Percentiles rank a stretch among this genome's conserved stretches.
Evolutionary conservation across 345 rosid genomes (phyloP).

Genomic region (Eucalyptus melliodora): DNA sequence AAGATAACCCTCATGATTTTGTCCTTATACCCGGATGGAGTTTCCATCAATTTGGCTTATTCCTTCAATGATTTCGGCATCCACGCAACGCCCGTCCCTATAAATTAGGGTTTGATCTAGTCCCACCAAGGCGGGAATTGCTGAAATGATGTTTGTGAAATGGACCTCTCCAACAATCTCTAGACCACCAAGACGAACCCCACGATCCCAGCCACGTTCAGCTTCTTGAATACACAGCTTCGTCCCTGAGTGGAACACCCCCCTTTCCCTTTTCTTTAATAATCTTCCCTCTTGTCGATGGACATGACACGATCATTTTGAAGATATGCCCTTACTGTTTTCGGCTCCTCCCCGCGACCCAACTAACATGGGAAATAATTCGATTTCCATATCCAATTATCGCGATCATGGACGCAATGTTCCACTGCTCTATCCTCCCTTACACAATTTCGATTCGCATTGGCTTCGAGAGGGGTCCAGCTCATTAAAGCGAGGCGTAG

Average conservation of each 20-base stretch:
- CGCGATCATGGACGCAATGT: neutral
- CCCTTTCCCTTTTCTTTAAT: neutral
- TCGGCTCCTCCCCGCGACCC: neutral
- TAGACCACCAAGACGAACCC: neutral
- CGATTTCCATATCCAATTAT: neutral
- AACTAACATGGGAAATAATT: neutral
- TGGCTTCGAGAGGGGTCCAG: neutral
- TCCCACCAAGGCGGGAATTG: neutral
- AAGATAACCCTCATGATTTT: neutral
- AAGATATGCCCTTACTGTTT: neutral
- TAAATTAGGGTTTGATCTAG: neutral
- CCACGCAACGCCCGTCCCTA: neutral
- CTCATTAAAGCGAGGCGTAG: neutral
- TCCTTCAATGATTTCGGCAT: neutral
- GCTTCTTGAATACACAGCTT: neutral
- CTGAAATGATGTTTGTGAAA: neutral
- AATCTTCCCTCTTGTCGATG: neutral
- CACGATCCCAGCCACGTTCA: neutral
- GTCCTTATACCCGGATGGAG: neutral
- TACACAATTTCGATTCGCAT: neutral
- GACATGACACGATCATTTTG: neutral
- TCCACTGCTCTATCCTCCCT: neutral
- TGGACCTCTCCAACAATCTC: neutral
- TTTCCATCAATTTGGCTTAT: neutral
- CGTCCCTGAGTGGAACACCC: neutral